These are phyloP conservation scores for Macadamia integrifolia DNA, from an alignment of 164 flowering plant genomes.

Conservation along the genomic window DNA sequence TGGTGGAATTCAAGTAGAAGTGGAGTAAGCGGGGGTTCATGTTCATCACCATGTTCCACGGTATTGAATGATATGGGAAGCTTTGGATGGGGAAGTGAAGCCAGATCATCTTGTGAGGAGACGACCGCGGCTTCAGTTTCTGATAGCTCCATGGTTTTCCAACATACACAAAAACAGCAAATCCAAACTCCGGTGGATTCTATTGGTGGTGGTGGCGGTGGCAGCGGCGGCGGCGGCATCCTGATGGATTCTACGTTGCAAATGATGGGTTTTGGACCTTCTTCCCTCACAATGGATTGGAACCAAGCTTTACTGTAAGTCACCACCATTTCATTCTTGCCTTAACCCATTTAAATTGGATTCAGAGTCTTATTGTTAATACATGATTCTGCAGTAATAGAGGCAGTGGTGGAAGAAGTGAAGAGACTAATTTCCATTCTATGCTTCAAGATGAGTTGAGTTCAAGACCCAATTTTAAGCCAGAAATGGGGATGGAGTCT, in stretches of 20 bases:
- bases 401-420: conserved; percentile 37
- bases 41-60: conserved; percentile 43
- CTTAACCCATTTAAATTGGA: not conserved
- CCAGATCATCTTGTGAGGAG: conserved; percentile 32
- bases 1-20: conserved; percentile 54
- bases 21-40: conserved; percentile 14
- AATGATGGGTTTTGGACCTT: conserved; percentile 44
- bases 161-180: conserved; percentile 24
- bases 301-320: conserved; percentile 48
- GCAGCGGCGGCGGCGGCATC: conserved; percentile 8
- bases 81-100: conserved; percentile 36
- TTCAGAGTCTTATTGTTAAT: not conserved
- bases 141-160: conserved; percentile 28
- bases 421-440: conserved; percentile 22
- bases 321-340: too few species aligned
- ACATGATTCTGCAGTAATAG: conserved; percentile 12
- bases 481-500: conserved; percentile 11
- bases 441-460: conserved; percentile 36
- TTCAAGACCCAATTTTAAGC: conserved; percentile 23
- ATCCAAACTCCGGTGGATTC: conserved; percentile 22
- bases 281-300: conserved; percentile 42
- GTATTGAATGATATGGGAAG: conserved; percentile 25
- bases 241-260: conserved; percentile 42
- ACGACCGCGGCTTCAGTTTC: conserved; percentile 20
- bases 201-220: conserved; percentile 15